Base-by-base conservation (phyloP, 2,329 filamentous ascomycete species). In the Claviceps fusiformis region DNA sequence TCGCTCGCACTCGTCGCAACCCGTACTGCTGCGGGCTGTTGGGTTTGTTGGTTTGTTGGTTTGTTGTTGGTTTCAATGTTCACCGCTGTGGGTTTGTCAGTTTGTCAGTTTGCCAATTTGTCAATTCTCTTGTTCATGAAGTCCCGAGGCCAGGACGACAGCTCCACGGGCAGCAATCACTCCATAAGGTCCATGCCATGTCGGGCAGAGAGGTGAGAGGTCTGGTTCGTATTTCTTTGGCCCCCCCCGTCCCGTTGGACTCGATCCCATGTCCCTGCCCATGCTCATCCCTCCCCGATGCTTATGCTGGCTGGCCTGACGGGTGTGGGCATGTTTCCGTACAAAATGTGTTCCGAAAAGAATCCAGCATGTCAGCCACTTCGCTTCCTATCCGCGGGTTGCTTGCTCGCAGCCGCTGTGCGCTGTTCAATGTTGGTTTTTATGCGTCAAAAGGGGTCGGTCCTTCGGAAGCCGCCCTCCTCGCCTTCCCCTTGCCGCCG, bases 371-470 rank as follows among this genome's bases (percentile, higher is more conserved):
- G 35, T 37, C 48, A 39, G 48, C 48, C 50, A n/a, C n/a, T 17
- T 43, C 35, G 50, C 35, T 51, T 29, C 13, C 48, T 51, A 24
- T 50, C 53, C 24, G 50, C 43, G 45, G 54, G 50, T 29, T 51
- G 19, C 27, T 53, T 11, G 24, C 48, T 49, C 19, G 13, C 37
- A 51, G 50, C 46, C 52, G 55, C 52, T 41, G 55, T 54, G 52
- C 43, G 51, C 43, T 35, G 52, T 48, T 52, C 41, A 41, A n/a
- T n/a, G n/a, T n/a, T n/a, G 37, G 9, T 15, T 10, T 54, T 56
- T 39, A 54, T 56, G 55, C 55, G 43, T 52, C 52, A 9, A 50
- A 47, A 33, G 11, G 6, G n/a, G n/a, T n/a, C n/a, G 13, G n/a
- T 11, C 45, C 27, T 29, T 47, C 27, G 45, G 45, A 27, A 29